phyloP scores from a whole-genome alignment of 495 filamentous ascomycete species.

The Astrothelium subdiscretum region DNA sequence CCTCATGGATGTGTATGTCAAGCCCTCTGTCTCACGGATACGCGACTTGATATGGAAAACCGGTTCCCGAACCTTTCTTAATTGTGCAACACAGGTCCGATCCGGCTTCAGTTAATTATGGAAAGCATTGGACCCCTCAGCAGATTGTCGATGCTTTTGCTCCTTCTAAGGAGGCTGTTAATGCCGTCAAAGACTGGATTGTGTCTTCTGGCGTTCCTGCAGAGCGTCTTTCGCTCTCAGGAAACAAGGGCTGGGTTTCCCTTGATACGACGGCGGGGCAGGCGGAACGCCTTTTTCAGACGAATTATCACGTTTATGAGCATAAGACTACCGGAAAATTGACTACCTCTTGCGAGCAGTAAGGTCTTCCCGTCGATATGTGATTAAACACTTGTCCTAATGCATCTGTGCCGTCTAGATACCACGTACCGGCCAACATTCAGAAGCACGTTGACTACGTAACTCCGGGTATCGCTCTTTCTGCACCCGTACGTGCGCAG shows the following conservation, averaged over 20 bases:
- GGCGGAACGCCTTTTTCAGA: conserved; percentile 12
- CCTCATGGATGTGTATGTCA: conserved; percentile 10
- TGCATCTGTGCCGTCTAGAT: not conserved
- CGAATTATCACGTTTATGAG: conserved; percentile 15
- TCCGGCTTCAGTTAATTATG: conserved; percentile 15
- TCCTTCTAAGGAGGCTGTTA: conserved; percentile 6
- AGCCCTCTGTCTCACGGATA: not conserved
- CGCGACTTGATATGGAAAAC: too few relatives aligned
- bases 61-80: too few relatives aligned
- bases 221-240: conserved; percentile 1
- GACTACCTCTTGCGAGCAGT: conserved; percentile 13
- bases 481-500: conserved; percentile 1
- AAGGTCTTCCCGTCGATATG: not conserved
- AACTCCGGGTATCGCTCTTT: conserved; percentile 11
- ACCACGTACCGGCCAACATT: conserved; percentile 12
- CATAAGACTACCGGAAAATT: conserved; percentile 2
- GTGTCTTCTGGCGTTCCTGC: conserved; percentile 1
- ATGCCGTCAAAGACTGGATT: conserved; percentile 9
- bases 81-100: not conserved
- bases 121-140: conserved; percentile 13
- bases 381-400: not conserved
- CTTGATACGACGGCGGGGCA: conserved; percentile 8
- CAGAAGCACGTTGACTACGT: conserved; percentile 14
- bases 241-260: conserved; percentile 13
- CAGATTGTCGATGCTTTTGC: conserved; percentile 11